Evolutionary conservation across 768 basidiomycete genomes (phyloP).

Genomic region (Tricholomella constricta): DNA sequence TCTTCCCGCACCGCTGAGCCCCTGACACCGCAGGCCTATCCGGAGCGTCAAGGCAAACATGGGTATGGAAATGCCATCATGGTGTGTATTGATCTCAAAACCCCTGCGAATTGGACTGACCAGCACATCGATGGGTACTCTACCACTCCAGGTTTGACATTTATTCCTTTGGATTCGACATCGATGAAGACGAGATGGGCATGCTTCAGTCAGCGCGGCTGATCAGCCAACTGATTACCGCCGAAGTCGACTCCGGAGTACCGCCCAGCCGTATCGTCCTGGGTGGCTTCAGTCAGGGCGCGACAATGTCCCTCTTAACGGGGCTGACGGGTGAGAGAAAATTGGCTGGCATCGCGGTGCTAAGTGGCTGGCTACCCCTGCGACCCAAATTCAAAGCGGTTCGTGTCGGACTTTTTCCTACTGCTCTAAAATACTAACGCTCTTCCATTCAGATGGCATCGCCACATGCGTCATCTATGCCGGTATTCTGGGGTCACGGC

Average conservation of each 20-base stretch:
- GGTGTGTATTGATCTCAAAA: slow-evolving; percentile 42
- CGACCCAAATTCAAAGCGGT: slow-evolving; percentile 66
- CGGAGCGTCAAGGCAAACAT: slow-evolving; percentile 75
- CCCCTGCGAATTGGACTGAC: neutral
- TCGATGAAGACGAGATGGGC: slow-evolving; percentile 72
- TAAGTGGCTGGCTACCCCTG: slow-evolving; percentile 84
- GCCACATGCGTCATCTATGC: slow-evolving; percentile 57
- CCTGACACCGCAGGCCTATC: slow-evolving; percentile 39
- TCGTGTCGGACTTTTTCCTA: slow-evolving; percentile 19
- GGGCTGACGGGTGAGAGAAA: slow-evolving; percentile 68
- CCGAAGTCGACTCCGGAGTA: slow-evolving; percentile 74
- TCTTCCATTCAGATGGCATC: slow-evolving; percentile 54
- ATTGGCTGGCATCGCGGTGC: slow-evolving; percentile 68
- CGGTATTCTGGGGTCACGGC: slow-evolving; percentile 90
- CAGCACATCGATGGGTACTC: slow-evolving; percentile 5
- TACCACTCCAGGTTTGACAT: slow-evolving; percentile 71
- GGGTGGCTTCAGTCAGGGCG: slow-evolving; percentile 91
- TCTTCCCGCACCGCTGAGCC: slow-evolving; percentile 4
- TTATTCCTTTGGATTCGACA: slow-evolving; percentile 58
- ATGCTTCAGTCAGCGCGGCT: slow-evolving; percentile 66
- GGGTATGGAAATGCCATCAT: slow-evolving; percentile 75
- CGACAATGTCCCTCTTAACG: slow-evolving; percentile 73
- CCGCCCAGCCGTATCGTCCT: slow-evolving; percentile 73
- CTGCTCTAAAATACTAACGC: slow-evolving; percentile 1
- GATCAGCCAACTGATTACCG: slow-evolving; percentile 69